These are phyloP conservation scores for Elsinoe fawcettii DNA, from an alignment of 2,329 filamentous ascomycete genomes.

Conservation along the genomic window DNA sequence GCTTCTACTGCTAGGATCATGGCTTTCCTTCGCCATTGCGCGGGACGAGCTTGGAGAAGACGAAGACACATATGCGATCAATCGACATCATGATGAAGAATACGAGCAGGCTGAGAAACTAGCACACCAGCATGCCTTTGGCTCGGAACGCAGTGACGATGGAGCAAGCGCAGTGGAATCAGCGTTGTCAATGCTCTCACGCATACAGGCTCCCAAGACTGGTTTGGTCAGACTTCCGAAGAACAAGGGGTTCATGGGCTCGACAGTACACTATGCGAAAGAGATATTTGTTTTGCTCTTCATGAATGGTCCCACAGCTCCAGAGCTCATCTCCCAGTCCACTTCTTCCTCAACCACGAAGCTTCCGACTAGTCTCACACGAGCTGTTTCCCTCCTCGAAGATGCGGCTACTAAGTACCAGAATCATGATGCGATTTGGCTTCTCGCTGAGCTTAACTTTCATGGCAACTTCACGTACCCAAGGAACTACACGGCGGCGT, in stretches of 20 bases:
- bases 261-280: constrained; percentile 53
- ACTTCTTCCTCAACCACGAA: constrained; percentile 34
- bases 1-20: background rate
- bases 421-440: constrained; percentile 75
- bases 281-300: constrained; percentile 57
- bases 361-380: constrained; percentile 45
- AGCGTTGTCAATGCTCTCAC: constrained; percentile 34
- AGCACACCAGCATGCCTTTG: background rate
- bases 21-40: background rate
- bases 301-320: constrained; percentile 51
- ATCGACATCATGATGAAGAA: background rate
- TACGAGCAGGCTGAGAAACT: constrained; percentile 1
- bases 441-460: constrained; percentile 92
- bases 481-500: constrained; percentile 69
- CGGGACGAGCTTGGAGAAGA: background rate
- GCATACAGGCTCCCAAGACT: constrained; percentile 34
- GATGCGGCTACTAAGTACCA: constrained; percentile 46
- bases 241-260: constrained; percentile 51
- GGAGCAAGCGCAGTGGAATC: constrained; percentile 35
- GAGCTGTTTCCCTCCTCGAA: constrained; percentile 53
- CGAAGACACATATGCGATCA: constrained; percentile 2
- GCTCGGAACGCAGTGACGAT: background rate
- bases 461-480: constrained; percentile 90
- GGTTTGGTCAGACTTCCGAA: constrained; percentile 36
- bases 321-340: constrained; percentile 33